Conservation (phyloP, 441 rosid species). For the Rhodomyrtus psidioides region DNA sequence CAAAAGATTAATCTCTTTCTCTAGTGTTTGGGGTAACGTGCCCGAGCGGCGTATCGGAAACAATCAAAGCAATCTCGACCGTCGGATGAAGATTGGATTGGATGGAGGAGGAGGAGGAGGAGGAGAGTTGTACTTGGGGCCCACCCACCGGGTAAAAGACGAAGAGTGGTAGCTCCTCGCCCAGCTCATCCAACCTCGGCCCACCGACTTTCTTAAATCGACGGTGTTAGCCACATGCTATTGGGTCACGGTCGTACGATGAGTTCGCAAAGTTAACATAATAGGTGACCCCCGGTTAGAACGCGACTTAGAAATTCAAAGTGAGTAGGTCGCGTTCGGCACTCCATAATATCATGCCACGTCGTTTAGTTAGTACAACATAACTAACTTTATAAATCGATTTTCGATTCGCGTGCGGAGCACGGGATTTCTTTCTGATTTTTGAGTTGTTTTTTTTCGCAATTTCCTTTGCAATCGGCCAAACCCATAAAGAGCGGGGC, state of each 20-base stretch:
- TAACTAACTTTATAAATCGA: neutral
- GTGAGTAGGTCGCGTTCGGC: neutral
- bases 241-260: neutral
- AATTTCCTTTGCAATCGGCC: neutral
- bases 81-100: neutral
- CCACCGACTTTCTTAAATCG: neutral
- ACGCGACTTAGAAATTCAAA: neutral
- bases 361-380: neutral
- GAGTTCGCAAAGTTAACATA: neutral
- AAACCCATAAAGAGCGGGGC: neutral
- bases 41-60: rapidly evolving
- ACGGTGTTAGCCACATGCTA: neutral
- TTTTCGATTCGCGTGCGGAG: neutral
- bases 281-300: neutral
- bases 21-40: neutral
- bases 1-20: neutral
- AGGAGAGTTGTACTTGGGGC: neutral
- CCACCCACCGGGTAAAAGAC: neutral
- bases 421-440: neutral
- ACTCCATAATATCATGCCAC: rapidly evolving
- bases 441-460: neutral
- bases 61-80: neutral
- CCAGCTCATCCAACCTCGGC: neutral
- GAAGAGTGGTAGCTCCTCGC: too few species aligned
- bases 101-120: neutral